Conservation (phyloP, 1,284 basidiomycete species). For the Apiotrichum gracile region DNA sequence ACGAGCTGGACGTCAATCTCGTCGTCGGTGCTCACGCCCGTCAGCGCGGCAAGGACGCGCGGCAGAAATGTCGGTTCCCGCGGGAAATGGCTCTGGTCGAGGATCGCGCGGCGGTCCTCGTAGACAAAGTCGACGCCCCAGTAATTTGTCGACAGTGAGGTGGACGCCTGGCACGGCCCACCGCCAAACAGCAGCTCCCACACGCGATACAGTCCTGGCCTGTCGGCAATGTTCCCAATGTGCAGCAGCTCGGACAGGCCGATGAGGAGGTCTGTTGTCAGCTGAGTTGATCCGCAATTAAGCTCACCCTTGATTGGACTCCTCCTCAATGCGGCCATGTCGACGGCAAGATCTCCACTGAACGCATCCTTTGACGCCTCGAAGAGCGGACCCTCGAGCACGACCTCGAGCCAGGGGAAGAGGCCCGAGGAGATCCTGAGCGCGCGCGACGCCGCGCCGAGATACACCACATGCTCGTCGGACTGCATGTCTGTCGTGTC, state of each 20-base stretch:
- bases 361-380: conserved; percentile 14
- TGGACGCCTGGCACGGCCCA: conserved; percentile 24
- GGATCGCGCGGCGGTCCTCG: conserved; percentile 30
- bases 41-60: conserved; percentile 27
- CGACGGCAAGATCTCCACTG: conserved; percentile 11
- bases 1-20: conserved; percentile 14
- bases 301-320: conserved; percentile 37
- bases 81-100: conserved; percentile 34
- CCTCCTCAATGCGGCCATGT: conserved; percentile 21
- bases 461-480: conserved; percentile 18
- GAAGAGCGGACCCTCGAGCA: conserved; percentile 34
- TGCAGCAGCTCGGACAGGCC: conserved; percentile 34
- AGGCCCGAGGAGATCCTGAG: conserved; percentile 27
- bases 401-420: conserved; percentile 36
- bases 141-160: conserved; percentile 32
- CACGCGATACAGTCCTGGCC: conserved; percentile 24
- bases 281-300: background rate
- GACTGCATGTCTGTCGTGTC: conserved; percentile 14
- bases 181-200: conserved; percentile 38
- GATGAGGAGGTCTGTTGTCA: conserved; percentile 32
- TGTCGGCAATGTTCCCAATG: conserved; percentile 29
- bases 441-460: conserved; percentile 28
- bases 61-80: conserved; percentile 23
- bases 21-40: conserved; percentile 20
- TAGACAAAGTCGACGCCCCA: conserved; percentile 36